Conservation (phyloP, 345 rosid genomes). For the Kernera saxatilis region DNA sequence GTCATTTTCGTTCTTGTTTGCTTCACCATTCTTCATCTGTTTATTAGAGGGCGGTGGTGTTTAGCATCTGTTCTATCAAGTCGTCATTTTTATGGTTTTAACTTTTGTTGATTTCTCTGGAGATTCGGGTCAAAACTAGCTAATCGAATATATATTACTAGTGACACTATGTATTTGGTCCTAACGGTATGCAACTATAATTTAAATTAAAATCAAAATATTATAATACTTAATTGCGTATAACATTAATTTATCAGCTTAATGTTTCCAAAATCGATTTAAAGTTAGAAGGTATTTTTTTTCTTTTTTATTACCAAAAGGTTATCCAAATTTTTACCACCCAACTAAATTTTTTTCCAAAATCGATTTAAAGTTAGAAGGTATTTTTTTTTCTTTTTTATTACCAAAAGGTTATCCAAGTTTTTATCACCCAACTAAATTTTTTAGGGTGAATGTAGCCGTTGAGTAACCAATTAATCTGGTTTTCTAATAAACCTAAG, state of each 20-base stretch:
- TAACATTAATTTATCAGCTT: neutral
- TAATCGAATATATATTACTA: neutral
- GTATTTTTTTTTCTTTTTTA: too few relatives aligned
- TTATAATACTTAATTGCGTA: neutral
- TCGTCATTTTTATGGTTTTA: constrained; percentile 4
- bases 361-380: neutral
- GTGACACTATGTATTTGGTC: neutral
- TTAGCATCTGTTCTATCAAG: constrained; percentile 17
- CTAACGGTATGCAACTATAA: neutral
- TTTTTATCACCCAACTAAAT: too few relatives aligned
- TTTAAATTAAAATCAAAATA: neutral
- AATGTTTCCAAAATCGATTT: neutral
- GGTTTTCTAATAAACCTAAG: too few relatives aligned
- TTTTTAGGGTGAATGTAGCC: too few relatives aligned
- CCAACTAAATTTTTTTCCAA: too few relatives aligned
- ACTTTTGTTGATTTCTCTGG: neutral
- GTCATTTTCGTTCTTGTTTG: constrained; percentile 4
- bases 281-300: too few relatives aligned
- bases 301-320: too few relatives aligned
- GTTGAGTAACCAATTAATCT: too few relatives aligned
- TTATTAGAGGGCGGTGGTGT: constrained; percentile 5
- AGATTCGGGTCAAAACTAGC: neutral
- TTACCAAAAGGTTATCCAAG: too few relatives aligned
- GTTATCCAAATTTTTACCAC: too few relatives aligned
- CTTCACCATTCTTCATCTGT: constrained; percentile 8